phyloP scores from a whole-genome alignment of 805 yeast genomes.

The Lachancea lanzarotensis region DNA sequence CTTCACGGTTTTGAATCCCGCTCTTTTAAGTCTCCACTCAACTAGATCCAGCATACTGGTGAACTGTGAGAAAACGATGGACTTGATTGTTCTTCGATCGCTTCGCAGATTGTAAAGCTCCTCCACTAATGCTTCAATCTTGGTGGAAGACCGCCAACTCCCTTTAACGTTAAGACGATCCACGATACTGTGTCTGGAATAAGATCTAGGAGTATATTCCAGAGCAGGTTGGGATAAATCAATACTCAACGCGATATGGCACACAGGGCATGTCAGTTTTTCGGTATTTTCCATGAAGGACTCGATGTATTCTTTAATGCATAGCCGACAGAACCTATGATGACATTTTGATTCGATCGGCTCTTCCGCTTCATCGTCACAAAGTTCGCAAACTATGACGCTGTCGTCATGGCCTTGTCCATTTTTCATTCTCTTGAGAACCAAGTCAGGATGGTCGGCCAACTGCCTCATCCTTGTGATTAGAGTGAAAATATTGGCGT shows the following conservation, averaged over 20 bases:
- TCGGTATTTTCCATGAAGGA: slow-evolving; percentile 56
- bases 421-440: slow-evolving; percentile 55
- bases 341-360: slow-evolving; percentile 93
- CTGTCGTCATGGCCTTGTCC: slow-evolving; percentile 34
- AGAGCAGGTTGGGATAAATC: slow-evolving; percentile 84
- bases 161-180: slow-evolving; percentile 84
- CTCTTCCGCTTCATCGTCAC: slow-evolving; percentile 98
- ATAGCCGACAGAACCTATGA: slow-evolving; percentile 87
- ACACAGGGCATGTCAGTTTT: slow-evolving; percentile 84
- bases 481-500: slow-evolving; percentile 92
- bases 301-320: slow-evolving; percentile 85
- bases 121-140: slow-evolving; percentile 92
- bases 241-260: slow-evolving; percentile 88
- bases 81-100: slow-evolving; percentile 82
- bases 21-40: slow-evolving; percentile 91
- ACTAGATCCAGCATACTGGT: slow-evolving; percentile 94
- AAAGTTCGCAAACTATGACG: slow-evolving; percentile 74
- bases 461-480: slow-evolving; percentile 96
- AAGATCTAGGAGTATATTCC: slow-evolving; percentile 50
- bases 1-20: slow-evolving; percentile 92
- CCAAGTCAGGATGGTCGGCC: slow-evolving; percentile 97
- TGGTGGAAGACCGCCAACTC: slow-evolving; percentile 90
- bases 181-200: slow-evolving; percentile 61
- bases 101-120: slow-evolving; percentile 83
- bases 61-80: slow-evolving; percentile 95